Conservation (phyloP, 352 stramenopile species). For the Phytophthora pinifolia region DNA sequence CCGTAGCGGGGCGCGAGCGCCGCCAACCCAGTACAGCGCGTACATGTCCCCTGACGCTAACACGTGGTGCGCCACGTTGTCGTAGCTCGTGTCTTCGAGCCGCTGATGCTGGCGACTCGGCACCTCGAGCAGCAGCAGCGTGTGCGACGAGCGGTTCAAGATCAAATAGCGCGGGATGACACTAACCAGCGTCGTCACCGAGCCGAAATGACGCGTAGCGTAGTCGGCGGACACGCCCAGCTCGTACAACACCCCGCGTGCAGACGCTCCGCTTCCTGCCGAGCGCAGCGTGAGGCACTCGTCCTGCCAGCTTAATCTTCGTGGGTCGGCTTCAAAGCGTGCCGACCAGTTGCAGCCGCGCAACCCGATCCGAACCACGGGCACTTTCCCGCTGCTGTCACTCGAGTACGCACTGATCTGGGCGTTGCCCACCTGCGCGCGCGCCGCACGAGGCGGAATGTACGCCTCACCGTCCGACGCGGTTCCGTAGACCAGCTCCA, state of each 20-base stretch:
- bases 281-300: constrained; percentile 69
- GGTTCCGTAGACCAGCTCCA: constrained; percentile 76
- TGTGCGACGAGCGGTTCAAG: constrained; percentile 66
- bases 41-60: constrained; percentile 71
- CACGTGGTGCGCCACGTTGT: constrained; percentile 72
- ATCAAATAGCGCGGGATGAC: constrained; percentile 82
- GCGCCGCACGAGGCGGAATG: constrained; percentile 48
- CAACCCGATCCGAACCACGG: constrained; percentile 61
- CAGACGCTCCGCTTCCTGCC: constrained; percentile 20
- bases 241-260: constrained; percentile 65
- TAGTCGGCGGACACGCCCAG: constrained; percentile 83
- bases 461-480: constrained; percentile 64
- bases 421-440: constrained; percentile 69
- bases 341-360: constrained; percentile 62
- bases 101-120: constrained; percentile 27
- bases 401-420: constrained; percentile 75
- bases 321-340: constrained; percentile 70
- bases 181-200: constrained; percentile 82
- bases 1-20: constrained; percentile 47
- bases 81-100: constrained; percentile 28
- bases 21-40: constrained; percentile 75
- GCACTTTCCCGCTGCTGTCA: constrained; percentile 35
- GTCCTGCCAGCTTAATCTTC: constrained; percentile 82
- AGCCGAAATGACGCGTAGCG: constrained; percentile 78
- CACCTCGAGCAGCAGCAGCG: constrained; percentile 62